Conservation (phyloP, 2,329 filamentous ascomycete genomes). For the Microcyclospora tardicrescens region DNA sequence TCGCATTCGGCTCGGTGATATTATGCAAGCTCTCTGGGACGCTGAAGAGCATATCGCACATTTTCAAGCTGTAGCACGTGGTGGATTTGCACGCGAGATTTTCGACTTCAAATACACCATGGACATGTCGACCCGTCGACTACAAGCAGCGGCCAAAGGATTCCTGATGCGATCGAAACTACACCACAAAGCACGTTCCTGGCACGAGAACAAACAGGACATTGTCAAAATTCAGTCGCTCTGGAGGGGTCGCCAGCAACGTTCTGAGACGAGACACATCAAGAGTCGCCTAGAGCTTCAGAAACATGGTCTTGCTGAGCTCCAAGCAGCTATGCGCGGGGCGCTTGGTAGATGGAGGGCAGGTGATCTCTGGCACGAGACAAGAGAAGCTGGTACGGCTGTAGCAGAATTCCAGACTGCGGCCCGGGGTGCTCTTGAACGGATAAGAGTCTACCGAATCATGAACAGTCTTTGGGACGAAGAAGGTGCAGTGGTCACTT, state of each 20-base stretch:
- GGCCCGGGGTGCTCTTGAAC: conserved; percentile 56
- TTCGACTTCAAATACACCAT: conserved; percentile 71
- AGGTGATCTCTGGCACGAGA: conserved; percentile 34
- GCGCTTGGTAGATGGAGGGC: conserved; percentile 42
- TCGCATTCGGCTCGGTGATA: conserved; percentile 61
- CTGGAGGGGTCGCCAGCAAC: conserved; percentile 51
- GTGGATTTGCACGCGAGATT: conserved; percentile 76
- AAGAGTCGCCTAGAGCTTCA: conserved; percentile 35
- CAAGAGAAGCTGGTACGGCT: conserved; percentile 23
- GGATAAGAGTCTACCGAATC: conserved; percentile 60
- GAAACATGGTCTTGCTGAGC: conserved; percentile 33
- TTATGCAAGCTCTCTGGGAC: conserved; percentile 87
- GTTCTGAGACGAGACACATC: conserved; percentile 32
- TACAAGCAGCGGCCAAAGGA: conserved; percentile 70
- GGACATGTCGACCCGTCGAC: conserved; percentile 61
- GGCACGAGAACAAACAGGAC: conserved; percentile 54
- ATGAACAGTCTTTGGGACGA: conserved; percentile 87
- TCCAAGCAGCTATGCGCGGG: conserved; percentile 34
- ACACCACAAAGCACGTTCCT: conserved; percentile 50
- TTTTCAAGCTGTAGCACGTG: conserved; percentile 74
- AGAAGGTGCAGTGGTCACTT: conserved; percentile 61
- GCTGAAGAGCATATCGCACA: conserved; percentile 65
- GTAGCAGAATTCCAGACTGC: conserved; percentile 28
- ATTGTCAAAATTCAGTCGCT: conserved; percentile 73
- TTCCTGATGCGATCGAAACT: conserved; percentile 57